Conservation (phyloP, 2,329 filamentous ascomycete genomes). For the Sclerotinia subarctica region DNA sequence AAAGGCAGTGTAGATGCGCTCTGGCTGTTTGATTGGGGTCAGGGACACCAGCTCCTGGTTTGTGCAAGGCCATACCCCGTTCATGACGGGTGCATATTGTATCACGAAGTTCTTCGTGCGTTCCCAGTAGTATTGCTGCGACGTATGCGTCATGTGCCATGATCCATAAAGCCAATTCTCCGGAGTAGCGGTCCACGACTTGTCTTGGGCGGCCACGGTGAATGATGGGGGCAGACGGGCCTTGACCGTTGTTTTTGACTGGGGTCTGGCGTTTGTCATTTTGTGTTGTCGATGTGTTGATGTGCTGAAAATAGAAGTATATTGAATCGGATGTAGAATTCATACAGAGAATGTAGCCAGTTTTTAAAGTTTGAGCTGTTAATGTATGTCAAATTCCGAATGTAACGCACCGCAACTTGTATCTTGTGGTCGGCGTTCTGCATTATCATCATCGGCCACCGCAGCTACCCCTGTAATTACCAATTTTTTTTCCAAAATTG, state of each 20-base stretch:
- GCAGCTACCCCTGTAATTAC: neutral
- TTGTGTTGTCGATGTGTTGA: neutral
- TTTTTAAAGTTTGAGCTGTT: neutral
- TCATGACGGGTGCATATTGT: slow-evolving; percentile 13
- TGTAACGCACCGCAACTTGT: neutral
- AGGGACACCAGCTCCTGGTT: slow-evolving; percentile 15
- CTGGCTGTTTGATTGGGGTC: slow-evolving; percentile 9
- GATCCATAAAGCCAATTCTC: slow-evolving; percentile 12
- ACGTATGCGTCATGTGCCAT: slow-evolving; percentile 14
- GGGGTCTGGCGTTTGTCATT: neutral
- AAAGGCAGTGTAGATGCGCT: slow-evolving; percentile 15
- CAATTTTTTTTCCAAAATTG: neutral
- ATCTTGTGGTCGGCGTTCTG: neutral
- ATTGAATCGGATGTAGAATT: too few relatives aligned
- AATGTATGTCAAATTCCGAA: neutral
- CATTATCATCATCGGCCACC: neutral
- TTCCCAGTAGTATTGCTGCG: slow-evolving; percentile 17
- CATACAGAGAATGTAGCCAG: too few relatives aligned
- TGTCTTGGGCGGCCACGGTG: neutral
- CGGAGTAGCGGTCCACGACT: slow-evolving; percentile 10
- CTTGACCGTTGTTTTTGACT: neutral
- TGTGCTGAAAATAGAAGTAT: neutral
- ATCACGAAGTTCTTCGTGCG: slow-evolving; percentile 16
- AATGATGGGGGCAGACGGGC: slow-evolving; percentile 3
- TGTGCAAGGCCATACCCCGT: slow-evolving; percentile 11